Evolutionary conservation across 139 green algal species (phyloP).

Genomic region (Micromonas commoda): DNA sequence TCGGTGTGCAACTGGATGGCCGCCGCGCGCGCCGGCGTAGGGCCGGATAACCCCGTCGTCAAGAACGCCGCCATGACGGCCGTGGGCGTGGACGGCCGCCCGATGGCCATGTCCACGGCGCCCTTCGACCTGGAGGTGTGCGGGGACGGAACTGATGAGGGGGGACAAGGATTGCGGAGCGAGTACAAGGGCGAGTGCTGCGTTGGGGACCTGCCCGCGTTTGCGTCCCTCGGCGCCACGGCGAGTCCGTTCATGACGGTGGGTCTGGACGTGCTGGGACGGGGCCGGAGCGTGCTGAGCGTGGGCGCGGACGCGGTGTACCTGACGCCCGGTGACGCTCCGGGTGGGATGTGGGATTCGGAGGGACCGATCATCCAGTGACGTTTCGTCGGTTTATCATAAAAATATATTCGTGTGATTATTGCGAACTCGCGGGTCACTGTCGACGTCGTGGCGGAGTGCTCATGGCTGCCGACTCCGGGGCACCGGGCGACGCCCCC

Average conservation of each 20-base stretch:
- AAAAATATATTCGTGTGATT: too few species aligned
- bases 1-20: conserved; percentile 14
- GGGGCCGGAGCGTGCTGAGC: background rate
- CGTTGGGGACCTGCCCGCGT: conserved; percentile 19
- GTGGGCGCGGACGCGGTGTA: background rate
- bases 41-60: background rate
- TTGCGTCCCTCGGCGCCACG: background rate
- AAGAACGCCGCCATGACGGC: background rate
- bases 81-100: background rate
- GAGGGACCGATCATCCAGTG: too few species aligned
- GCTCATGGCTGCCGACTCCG: too few species aligned
- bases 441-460: too few species aligned
- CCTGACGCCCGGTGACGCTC: background rate
- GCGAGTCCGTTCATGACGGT: background rate
- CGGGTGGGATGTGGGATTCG: background rate
- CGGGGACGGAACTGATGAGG: background rate
- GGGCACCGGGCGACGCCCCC: too few species aligned
- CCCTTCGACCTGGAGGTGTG: background rate
- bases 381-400: too few species aligned
- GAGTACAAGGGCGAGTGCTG: conserved; percentile 8
- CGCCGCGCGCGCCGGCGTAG: background rate
- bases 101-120: conserved; percentile 7
- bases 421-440: too few species aligned
- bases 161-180: background rate
- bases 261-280: background rate